phyloP scores from a whole-genome alignment of 177 flowering plant species.

The Vitis hybrid region DNA sequence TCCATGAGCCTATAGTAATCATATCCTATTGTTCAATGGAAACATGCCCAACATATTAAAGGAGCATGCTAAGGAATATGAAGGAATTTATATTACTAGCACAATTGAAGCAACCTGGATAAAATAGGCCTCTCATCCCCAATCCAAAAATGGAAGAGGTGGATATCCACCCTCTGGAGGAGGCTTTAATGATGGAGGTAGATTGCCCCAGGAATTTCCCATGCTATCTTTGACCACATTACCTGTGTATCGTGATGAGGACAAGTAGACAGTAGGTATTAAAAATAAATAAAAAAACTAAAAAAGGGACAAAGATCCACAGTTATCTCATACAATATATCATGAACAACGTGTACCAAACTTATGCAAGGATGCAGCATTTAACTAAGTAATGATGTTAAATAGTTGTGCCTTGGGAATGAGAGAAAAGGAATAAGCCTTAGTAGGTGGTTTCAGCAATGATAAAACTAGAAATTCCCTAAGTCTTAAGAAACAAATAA shows the following conservation, averaged over 20 bases:
- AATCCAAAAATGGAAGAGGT: slow-evolving; percentile 68
- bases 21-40: not conserved
- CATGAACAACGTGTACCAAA: no score
- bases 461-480: not conserved
- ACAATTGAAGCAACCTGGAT: no score
- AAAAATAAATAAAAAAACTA: not conserved
- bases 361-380: no score
- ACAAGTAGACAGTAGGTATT: not conserved
- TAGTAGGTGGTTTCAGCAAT: not conserved
- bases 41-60: not conserved
- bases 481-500: not conserved
- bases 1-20: not conserved
- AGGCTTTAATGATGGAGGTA: slow-evolving; percentile 85
- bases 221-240: slow-evolving; percentile 33
- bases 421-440: not conserved
- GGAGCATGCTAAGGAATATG: no score
- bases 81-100: not conserved
- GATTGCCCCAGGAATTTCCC: slow-evolving; percentile 62
- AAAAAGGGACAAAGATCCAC: not conserved
- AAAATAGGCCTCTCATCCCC: slow-evolving; percentile 55
- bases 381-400: not conserved
- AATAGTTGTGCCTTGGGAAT: not conserved
- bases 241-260: slow-evolving; percentile 31
- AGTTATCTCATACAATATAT: no score
- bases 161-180: slow-evolving; percentile 94